Percentiles rank a stretch among this genome's conserved stretches.
These are phyloP conservation scores for Monoraphidium neglectum DNA, from an alignment of 139 green algal species.

Conservation along the genomic window DNA sequence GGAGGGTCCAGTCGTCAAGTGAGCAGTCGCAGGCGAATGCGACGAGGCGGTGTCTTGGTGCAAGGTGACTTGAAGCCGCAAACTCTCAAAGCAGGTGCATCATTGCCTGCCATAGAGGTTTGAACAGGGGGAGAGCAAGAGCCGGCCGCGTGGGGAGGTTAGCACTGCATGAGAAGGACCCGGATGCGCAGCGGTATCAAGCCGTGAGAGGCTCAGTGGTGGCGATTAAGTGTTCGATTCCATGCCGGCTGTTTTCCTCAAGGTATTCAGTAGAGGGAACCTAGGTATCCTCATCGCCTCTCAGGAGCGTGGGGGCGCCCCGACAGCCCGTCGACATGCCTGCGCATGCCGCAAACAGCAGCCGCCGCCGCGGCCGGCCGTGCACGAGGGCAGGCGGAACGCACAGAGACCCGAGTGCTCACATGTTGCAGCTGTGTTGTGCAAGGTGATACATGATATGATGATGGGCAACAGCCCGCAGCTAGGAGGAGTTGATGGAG, in stretches of 20 bases:
- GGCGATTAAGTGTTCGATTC: constrained; percentile 26
- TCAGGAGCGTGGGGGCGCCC: too few relatives aligned
- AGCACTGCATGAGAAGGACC: not conserved
- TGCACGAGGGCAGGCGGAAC: too few relatives aligned
- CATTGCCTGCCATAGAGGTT: constrained; percentile 15
- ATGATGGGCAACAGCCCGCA: too few relatives aligned
- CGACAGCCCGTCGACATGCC: too few relatives aligned
- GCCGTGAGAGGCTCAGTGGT: constrained; percentile 28
- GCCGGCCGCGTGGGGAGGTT: not conserved
- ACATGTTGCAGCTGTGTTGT: too few relatives aligned
- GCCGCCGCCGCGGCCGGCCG: too few relatives aligned
- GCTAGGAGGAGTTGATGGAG: too few relatives aligned
- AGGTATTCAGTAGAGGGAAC: constrained; percentile 28
- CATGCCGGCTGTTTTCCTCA: constrained; percentile 23
- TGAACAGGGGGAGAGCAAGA: constrained; percentile 3
- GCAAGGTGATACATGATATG: too few relatives aligned
- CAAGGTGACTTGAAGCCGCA: constrained; percentile 6
- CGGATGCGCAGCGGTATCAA: not conserved
- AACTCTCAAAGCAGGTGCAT: constrained; percentile 24
- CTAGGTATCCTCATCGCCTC: constrained; percentile 30
- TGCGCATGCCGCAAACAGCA: too few relatives aligned
- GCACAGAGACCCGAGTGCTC: too few relatives aligned
- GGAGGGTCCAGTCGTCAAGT: too few relatives aligned
- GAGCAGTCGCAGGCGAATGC: too few relatives aligned
- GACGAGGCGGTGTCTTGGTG: constrained; percentile 13